Conservation (phyloP, 2,329 filamentous ascomycete genomes). For the Trichoderma sp. region DNA sequence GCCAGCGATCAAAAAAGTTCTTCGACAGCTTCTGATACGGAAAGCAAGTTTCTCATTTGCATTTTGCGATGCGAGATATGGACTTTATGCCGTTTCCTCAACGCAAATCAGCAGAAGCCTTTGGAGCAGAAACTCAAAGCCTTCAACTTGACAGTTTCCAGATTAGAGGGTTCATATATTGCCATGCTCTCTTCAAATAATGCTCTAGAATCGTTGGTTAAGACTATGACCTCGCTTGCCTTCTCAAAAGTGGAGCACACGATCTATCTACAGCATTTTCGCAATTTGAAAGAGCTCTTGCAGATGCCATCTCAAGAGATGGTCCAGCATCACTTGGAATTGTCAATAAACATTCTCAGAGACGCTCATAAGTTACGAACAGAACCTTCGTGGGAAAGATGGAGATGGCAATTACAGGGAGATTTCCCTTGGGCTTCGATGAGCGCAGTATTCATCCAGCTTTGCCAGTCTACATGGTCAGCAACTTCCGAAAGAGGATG, state of each 20-base stretch:
- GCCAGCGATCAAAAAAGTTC: background rate
- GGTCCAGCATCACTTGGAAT: background rate
- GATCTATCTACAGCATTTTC: background rate
- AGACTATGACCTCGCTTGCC: background rate
- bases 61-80: background rate
- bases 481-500: constrained; percentile 31
- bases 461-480: constrained; percentile 30
- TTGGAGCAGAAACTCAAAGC: background rate
- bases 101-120: background rate
- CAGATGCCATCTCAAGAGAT: background rate
- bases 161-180: background rate
- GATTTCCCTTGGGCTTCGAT: constrained; percentile 35
- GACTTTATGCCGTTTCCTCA: background rate
- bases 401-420: constrained; percentile 37
- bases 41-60: background rate
- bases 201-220: background rate
- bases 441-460: constrained; percentile 31
- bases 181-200: background rate
- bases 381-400: constrained; percentile 30
- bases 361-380: constrained; percentile 29
- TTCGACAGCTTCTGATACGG: background rate
- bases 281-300: background rate
- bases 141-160: background rate
- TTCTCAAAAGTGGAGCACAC: background rate
- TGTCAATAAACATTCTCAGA: background rate